Evolutionary conservation across 192 early-diverging fungal genomes (phyloP), one percentile per base, ranked within the genome.

Genomic region (Dissophora ornata): DNA sequence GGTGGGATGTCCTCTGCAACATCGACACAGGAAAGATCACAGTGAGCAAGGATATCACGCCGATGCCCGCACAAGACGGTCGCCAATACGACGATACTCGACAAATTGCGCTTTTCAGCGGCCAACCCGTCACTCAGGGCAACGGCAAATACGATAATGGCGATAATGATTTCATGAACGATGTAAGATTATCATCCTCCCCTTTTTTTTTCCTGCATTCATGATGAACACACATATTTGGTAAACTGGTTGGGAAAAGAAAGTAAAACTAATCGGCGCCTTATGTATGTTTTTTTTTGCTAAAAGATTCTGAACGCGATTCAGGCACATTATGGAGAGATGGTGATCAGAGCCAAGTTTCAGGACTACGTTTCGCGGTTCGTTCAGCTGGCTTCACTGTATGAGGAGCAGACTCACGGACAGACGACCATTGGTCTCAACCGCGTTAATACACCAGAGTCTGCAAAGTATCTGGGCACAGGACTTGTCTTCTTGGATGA

Each of bases 1-100:
- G 95, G 95, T 98, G 96, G 95, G 97, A 98, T 84, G 85, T 98
- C n/a, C 83, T 96, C 19, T 97, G 92, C 79, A 95, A 97, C 73
- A 93, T 98, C 61, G 93, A 91, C 63, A 95, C 95, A 2, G 95
- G 95, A 50, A 94, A 92, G 67, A 96, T 98, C 53, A 94, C 90
- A n/a, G 91, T 98, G 41, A 96, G 94, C 69, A 93, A 92, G 38
- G 86, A 88, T 41, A 83, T 88, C 30, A 52, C 62, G 9, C 57
- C 80, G 13, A 42, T 59, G 32, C 29, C 71, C 28, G 50, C 40
- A 22, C 68, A 62, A 19, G 18, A 57, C 11, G n/a, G 55, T 13
- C 67, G 64, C 16, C 58, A 64, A 18, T 68, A 57, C 1, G 60
- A 65, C 41, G 69, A 74, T 29, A 64, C 57, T 7, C 55, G 73